These are phyloP conservation scores for Pythium pyrilobum DNA, from an alignment of 352 stramenopile genomes.

Conservation along the genomic window DNA sequence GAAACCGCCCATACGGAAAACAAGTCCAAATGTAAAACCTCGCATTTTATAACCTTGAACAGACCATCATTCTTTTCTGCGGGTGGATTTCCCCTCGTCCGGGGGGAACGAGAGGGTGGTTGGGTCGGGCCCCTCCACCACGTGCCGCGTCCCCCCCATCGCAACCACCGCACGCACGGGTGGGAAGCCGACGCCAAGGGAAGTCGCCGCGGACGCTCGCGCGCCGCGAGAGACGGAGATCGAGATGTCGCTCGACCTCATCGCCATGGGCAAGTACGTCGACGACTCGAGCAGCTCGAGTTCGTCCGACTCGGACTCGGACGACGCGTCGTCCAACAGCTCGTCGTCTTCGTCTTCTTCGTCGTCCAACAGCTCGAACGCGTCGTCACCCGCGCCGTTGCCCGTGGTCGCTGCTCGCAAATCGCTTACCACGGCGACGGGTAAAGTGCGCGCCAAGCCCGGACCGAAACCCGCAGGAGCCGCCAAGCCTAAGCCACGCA, in stretches of 20 bases:
- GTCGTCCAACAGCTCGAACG: constrained; percentile 16
- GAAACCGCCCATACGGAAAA: constrained; percentile 15
- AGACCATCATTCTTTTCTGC: constrained; percentile 22
- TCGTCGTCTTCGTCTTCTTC: constrained; percentile 34
- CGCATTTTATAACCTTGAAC: constrained; percentile 16
- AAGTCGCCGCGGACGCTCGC: neutral
- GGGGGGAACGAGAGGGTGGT: constrained; percentile 13
- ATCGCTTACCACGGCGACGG: constrained; percentile 8
- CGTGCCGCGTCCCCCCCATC: constrained; percentile 12
- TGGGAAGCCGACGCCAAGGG: neutral
- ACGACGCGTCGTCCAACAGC: constrained; percentile 39
- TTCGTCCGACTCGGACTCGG: constrained; percentile 58
- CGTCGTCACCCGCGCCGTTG: constrained; percentile 17
- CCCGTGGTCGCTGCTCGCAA: constrained; percentile 17
- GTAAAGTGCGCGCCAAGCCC: constrained; percentile 13
- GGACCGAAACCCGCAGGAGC: constrained; percentile 8
- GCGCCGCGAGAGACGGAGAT: neutral
- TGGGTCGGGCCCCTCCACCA: constrained; percentile 9
- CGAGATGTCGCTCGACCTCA: constrained; percentile 71
- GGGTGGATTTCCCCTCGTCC: constrained; percentile 14
- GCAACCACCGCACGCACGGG: constrained; percentile 5
- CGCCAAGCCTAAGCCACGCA: constrained; percentile 7
- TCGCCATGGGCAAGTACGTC: constrained; percentile 75
- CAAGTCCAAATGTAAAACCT: constrained; percentile 4
- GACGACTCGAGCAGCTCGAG: constrained; percentile 72